Conservation (phyloP, 768 basidiomycete genomes). For the Leccinellum luteum region DNA sequence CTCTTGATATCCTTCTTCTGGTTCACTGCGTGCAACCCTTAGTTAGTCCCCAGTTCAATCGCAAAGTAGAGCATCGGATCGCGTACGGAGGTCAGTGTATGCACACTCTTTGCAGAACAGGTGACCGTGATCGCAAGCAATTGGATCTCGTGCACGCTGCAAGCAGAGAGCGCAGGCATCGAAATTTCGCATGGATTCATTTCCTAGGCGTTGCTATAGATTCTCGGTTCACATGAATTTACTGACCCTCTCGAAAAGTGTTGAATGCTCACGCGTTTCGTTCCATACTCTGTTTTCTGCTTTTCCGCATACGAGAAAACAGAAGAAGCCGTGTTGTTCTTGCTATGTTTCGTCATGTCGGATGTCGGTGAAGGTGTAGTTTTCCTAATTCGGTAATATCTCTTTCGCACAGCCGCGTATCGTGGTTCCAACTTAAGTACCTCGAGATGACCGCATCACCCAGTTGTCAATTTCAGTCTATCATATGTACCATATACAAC, state of each 20-base stretch:
- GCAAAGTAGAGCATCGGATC: slow-evolving; percentile 1
- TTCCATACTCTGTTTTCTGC: slow-evolving; percentile 78
- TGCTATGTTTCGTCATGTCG: slow-evolving; percentile 83
- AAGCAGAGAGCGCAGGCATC: slow-evolving; percentile 91
- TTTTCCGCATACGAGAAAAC: slow-evolving; percentile 90
- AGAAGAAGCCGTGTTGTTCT: slow-evolving; percentile 86
- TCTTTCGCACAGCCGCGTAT: neutral
- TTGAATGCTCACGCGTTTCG: slow-evolving; percentile 55
- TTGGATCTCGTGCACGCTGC: slow-evolving; percentile 76
- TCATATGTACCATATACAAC: neutral
- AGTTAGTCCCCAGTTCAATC: slow-evolving; percentile 1
- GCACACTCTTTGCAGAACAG: slow-evolving; percentile 96
- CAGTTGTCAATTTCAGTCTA: too few relatives aligned
- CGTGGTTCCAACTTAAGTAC: too few relatives aligned
- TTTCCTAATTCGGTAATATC: neutral
- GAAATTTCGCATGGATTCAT: slow-evolving; percentile 90
- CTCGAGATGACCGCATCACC: too few relatives aligned
- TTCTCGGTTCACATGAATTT: slow-evolving; percentile 5
- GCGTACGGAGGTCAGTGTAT: slow-evolving; percentile 76
- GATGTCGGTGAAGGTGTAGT: neutral
- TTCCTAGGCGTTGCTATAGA: slow-evolving; percentile 48
- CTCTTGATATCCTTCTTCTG: slow-evolving; percentile 93
- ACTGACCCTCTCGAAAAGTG: neutral
- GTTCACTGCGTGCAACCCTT: slow-evolving; percentile 47
- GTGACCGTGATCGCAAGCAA: slow-evolving; percentile 84